These are phyloP conservation scores for Aspergillus leporis DNA, from an alignment of 495 filamentous ascomycete genomes.

Conservation along the genomic window DNA sequence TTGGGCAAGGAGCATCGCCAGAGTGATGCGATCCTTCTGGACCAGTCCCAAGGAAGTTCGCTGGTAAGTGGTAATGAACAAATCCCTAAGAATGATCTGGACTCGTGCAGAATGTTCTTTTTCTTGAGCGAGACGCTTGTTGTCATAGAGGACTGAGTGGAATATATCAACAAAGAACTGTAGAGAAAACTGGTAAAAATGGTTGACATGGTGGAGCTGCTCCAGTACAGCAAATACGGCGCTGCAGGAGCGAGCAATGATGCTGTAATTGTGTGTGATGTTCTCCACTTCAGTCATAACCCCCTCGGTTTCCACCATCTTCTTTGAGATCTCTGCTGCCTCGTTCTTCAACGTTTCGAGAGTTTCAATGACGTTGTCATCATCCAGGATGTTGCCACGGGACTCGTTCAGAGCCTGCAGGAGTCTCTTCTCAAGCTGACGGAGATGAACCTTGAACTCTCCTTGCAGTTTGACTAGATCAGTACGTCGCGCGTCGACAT, in stretches of 20 bases:
- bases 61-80: constrained; percentile 91
- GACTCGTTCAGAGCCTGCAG: constrained; percentile 96
- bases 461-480: constrained; percentile 98
- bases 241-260: constrained; percentile 91
- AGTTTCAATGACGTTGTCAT: constrained; percentile 96
- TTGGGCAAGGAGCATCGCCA: constrained; percentile 96
- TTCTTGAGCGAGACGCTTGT: constrained; percentile 70
- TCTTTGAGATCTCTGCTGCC: constrained; percentile 89
- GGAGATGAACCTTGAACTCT: constrained; percentile 95
- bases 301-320: constrained; percentile 94
- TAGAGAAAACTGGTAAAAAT: constrained; percentile 99
- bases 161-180: constrained; percentile 99
- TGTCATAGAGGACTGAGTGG: constrained; percentile 82
- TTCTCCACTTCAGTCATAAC: constrained; percentile 97
- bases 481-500: constrained; percentile 94
- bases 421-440: constrained; percentile 92
- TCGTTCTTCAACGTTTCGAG: constrained; percentile 98
- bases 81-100: constrained; percentile 81
- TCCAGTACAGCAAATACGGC: constrained; percentile 95
- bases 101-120: constrained; percentile 74
- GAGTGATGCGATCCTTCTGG: constrained; percentile 89
- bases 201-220: constrained; percentile 96
- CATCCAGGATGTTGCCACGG: constrained; percentile 95
- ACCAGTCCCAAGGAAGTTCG: constrained; percentile 88
- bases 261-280: constrained; percentile 88